Evolutionary conservation across 768 basidiomycete genomes (phyloP).

Genomic region (Podaxis sp.): DNA sequence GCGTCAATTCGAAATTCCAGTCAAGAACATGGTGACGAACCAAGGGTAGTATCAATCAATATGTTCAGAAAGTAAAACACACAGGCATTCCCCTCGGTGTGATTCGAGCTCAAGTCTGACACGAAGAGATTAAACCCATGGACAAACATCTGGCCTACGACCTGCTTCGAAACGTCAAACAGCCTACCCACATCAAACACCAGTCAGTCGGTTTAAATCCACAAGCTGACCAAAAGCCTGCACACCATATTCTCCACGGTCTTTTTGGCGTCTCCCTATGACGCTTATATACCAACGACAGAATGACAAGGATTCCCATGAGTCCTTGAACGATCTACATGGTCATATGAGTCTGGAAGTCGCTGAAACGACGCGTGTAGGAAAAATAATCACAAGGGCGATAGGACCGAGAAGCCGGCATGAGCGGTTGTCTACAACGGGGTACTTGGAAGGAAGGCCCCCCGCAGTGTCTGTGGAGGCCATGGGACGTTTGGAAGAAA

Average conservation of each 20-base stretch:
- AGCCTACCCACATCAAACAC: conserved; percentile 42
- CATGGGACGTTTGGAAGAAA: not conserved
- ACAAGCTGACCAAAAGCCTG: conserved; percentile 10
- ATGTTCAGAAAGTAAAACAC: conserved; percentile 92
- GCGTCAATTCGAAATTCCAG: not conserved
- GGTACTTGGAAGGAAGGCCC: conserved; percentile 22
- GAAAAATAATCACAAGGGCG: conserved; percentile 34
- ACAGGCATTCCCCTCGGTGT: conserved; percentile 78
- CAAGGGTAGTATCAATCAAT: conserved; percentile 86
- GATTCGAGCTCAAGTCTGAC: conserved; percentile 69
- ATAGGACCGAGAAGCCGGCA: conserved; percentile 50
- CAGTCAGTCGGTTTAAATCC: not conserved
- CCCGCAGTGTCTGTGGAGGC: not conserved
- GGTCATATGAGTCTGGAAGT: conserved; percentile 35
- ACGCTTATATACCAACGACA: conserved; percentile 83
- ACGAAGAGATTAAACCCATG: conserved; percentile 77
- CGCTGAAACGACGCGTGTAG: conserved; percentile 31
- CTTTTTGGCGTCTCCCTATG: conserved; percentile 82
- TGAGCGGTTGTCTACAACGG: conserved; percentile 43
- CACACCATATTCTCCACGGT: conserved; percentile 90
- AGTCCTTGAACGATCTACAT: conserved; percentile 76
- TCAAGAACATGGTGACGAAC: conserved; percentile 36
- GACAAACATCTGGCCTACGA: conserved; percentile 80
- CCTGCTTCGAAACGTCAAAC: conserved; percentile 92
- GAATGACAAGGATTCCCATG: conserved; percentile 89